Base-by-base conservation (phyloP, 164 flowering plant species). In the Tinospora cordifolia region DNA sequence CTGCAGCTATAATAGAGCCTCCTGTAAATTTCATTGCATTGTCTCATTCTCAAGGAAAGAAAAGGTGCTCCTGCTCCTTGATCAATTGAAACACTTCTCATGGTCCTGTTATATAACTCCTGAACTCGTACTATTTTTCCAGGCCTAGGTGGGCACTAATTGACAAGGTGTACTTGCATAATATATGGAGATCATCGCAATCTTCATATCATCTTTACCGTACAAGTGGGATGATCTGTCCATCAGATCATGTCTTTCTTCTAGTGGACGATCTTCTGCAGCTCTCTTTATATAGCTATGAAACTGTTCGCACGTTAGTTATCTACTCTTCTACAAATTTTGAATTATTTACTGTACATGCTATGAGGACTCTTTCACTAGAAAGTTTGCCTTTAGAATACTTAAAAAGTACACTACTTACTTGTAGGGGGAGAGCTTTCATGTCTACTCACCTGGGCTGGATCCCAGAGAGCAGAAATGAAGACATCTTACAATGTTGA, bases 141-240 rank as follows among this genome's bases (percentile, higher is more conserved):
- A 94, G 99, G 83, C 97, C 99, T 17, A 80, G 91, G 81, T 94
- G 99, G 99, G 89, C 95, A 58, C 88, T 87, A 75, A 80, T 87
- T 74, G 99, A 94, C 84, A 94, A 92, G 86, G 87, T 92, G 25
- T 86, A 85, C 79, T 89, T 94, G 99, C 99, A 90, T 74, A 87
- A 81, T 73, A 92, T 93, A 8, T 94, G 99, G 99, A 85, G 99
- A 81, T 84, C 97, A 72, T 94, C 99, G 67, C 99, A 94, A 51
- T 81, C 99, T 67, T 86, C 92, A n/a, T 94, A 90, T 80, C 93
- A 94, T 77, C 81, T 85, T 27, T 94, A 66, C 72, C 97, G 96
- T 60, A 76, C 79, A 2, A 84, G 75, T 71, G 77, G 83, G 47
- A 84, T 83, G 49, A 69, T 84, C 72, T 79, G 78, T 80, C 97